Base-by-base conservation (phyloP, 768 basidiomycete species). In the Cystobasidium onofrii region DNA sequence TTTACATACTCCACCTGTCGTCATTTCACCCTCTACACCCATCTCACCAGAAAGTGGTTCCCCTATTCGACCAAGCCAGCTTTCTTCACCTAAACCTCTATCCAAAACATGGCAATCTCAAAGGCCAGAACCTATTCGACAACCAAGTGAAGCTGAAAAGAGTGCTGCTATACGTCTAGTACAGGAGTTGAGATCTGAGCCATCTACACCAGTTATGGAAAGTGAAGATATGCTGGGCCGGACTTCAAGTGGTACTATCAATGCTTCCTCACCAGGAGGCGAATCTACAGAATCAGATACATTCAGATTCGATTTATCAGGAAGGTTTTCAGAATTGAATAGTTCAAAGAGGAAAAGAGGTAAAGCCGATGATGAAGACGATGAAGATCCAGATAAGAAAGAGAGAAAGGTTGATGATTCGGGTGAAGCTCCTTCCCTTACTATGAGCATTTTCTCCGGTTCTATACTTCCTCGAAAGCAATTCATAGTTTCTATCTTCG, bases 401-500 rank as follows among this genome's bases (percentile, higher is more conserved):
- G 27, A 43, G 62, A 73, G 43, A 62, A 67, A 55, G 10, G 27
- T 39, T 31, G 31, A 65, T 31, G 65, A 33, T 23, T 18, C 43
- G 18, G 55, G 29, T 13, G 75, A 76, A 2, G 74, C 77, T 1
- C 76, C 77, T 20, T 75, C 73, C 2, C 75, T 79, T 36, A 78
- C 77, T 17, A 66, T 78, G 18, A 70, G 77, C 4, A 66, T 79
- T 54, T 65, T 73, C 20, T 70, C 75, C 1, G 66, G 66, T 34
- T 60, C 69, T 17, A 36, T 55, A 10, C 62, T 78, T 17, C 71
- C 74, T 1, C 76, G 77, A 74, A 52, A 66, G 25, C 46, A 74
- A 20, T 67, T 73, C 36, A 18, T 78, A 1, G 73, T 73, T 60
- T 77, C 77, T 12, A 67, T 79, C 57, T 15, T 79, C 25, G 76